Evolutionary conservation across 164 flowering plant species (phyloP).

Genomic region (Annona cherimola): DNA sequence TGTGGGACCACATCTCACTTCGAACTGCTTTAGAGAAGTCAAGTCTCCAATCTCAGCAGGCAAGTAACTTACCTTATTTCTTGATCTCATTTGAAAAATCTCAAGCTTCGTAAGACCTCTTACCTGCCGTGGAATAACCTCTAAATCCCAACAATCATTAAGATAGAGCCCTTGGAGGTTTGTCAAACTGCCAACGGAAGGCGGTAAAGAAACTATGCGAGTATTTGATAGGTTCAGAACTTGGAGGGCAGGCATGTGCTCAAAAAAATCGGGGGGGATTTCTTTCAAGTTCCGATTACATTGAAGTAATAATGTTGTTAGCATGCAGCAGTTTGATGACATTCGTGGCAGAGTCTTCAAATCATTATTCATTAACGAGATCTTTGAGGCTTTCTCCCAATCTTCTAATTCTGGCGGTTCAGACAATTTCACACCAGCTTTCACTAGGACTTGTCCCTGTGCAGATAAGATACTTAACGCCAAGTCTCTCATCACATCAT

Average conservation of each 20-base stretch:
- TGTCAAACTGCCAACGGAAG: neutral
- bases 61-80: neutral
- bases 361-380: neutral
- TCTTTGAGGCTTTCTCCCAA: neutral
- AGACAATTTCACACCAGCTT: neutral
- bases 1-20: no score
- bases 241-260: neutral
- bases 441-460: neutral
- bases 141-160: neutral
- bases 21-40: neutral
- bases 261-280: neutral
- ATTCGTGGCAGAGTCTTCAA: neutral
- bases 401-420: neutral
- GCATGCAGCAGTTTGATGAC: neutral
- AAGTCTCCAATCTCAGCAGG: neutral
- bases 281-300: neutral
- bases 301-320: neutral
- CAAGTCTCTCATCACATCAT: neutral
- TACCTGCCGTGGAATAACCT: neutral
- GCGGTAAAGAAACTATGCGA: neutral
- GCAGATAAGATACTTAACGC: neutral
- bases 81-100: neutral
- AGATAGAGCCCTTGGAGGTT: conserved; percentile 2
- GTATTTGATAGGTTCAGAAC: neutral
- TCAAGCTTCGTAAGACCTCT: neutral